phyloP scores from a whole-genome alignment of 2,329 filamentous ascomycete genomes.

The Gaeumannomyces sp. region DNA sequence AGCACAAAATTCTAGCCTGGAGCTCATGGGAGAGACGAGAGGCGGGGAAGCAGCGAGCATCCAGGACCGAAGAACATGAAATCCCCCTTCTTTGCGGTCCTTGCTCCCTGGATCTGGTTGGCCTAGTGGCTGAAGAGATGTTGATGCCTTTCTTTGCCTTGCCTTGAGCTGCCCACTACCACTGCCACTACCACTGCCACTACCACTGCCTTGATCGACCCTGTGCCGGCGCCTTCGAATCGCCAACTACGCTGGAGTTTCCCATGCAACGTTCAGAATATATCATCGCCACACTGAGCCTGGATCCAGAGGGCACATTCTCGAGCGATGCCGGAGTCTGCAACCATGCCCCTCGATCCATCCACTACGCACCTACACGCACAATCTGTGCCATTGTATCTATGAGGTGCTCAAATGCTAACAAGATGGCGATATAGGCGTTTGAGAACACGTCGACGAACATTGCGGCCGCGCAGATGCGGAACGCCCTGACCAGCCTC shows the following conservation, averaged over 20 bases:
- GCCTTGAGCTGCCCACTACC: neutral
- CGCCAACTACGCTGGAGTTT: neutral
- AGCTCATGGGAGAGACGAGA: neutral
- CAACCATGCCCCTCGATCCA: neutral
- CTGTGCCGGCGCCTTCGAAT: neutral
- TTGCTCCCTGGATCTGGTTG: neutral
- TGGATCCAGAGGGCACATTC: neutral
- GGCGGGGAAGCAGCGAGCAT: neutral
- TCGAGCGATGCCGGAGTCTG: neutral
- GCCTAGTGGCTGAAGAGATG: neutral
- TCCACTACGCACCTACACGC: neutral
- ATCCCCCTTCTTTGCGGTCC: neutral
- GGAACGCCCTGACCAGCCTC: conserved; percentile 90
- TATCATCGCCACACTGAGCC: neutral
- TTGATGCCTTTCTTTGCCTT: neutral
- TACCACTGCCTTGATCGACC: neutral
- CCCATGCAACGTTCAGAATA: neutral
- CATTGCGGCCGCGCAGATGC: conserved; percentile 97
- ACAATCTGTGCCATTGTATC: neutral
- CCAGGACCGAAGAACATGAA: neutral
- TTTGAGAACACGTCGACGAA: conserved; percentile 99
- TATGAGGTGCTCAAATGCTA: neutral
- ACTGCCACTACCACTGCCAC: neutral
- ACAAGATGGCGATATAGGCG: conserved; percentile 50
- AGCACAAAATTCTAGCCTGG: neutral